Conservation (phyloP, 805 yeast genomes). For the Isabelozyma gotoi region DNA sequence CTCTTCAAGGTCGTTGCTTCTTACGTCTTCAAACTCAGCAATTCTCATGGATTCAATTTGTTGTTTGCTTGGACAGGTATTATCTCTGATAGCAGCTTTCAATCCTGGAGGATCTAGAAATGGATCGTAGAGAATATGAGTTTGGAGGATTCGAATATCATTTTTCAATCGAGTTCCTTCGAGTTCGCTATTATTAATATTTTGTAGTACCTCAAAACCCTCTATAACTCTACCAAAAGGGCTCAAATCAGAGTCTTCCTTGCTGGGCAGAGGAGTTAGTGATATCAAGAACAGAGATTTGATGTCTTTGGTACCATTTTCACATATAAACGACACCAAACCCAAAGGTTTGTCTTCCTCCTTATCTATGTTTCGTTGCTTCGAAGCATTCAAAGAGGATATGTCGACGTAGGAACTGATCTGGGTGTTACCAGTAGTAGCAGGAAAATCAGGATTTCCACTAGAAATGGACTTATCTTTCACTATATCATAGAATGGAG, state of each 20-base stretch:
- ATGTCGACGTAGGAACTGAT: conserved; percentile 7
- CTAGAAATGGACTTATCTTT: conserved; percentile 38
- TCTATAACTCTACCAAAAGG: conserved; percentile 55
- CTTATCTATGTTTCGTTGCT: no score
- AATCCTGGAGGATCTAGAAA: conserved; percentile 34
- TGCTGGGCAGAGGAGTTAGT: background rate
- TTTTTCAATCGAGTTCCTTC: conserved; percentile 25
- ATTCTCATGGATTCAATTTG: conserved; percentile 8
- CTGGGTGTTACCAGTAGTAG: conserved; percentile 9
- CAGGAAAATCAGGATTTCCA: conserved; percentile 52
- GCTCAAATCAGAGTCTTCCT: conserved; percentile 1
- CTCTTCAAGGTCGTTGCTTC: conserved; percentile 15
- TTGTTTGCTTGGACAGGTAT: background rate
- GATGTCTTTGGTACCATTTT: conserved; percentile 1
- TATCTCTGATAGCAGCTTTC: background rate
- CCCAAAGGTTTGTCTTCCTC: no score
- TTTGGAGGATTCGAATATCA: conserved; percentile 48
- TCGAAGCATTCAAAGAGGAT: background rate
- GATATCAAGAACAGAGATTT: conserved; percentile 15
- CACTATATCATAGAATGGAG: conserved; percentile 48
- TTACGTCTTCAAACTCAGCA: conserved; percentile 13
- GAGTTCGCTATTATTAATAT: conserved; percentile 36
- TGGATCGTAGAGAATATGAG: conserved; percentile 55
- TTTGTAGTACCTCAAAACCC: conserved; percentile 47
- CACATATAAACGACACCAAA: conserved; percentile 10